Evolutionary conservation across 177 flowering plant genomes (phyloP), one percentile per base, ranked within the genome.

Genomic region (Tripterygium wilfordii): DNA sequence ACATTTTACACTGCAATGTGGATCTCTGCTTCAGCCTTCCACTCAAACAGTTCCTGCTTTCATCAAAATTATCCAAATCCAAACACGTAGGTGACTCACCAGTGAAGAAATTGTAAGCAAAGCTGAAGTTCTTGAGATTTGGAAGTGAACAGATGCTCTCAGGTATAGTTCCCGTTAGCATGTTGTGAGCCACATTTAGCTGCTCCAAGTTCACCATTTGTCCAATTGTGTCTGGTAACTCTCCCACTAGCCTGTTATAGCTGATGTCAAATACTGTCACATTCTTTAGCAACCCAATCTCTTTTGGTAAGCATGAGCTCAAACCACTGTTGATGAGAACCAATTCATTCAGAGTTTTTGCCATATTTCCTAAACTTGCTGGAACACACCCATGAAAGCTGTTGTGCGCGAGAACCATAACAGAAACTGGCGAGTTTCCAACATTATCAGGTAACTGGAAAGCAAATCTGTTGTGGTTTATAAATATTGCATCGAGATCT

Each of bases 401-500:
- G 39, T 68, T 68, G 23, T 64, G 56, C 3, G 68, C 68, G 15
- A 68, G 49, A 10, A 63, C 68, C 6, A 68, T 31, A 2, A 60
- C 68, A 1, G 73, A 68, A 7, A 53, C 68, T 4, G 73, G 65
- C 3, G 68, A 68, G 53, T 64, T 63, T 5, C 68, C 73, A 5
- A 68, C 13, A 23, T 64, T 68, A 0, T 47, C 41, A 19, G 73
- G 73, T 5, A 68, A 36, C 24, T 59, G 42, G n/a, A 28, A 59
- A 19, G 16, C 21, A 40, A 68, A 68, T 36, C 64, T 32, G 56
- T 68, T 68, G 36, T 63, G 31, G 59, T 68, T 68, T 2, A 68
- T 24, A 31, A 68, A 68, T 0, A 68, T 22, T 12, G 72, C 72
- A 19, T 68, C 72, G 9, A 67, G 53, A 22, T 58, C 57, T 29